Conservation (phyloP, 176 grass and related monocot genomes). For the Bonia amplexicaulis region DNA sequence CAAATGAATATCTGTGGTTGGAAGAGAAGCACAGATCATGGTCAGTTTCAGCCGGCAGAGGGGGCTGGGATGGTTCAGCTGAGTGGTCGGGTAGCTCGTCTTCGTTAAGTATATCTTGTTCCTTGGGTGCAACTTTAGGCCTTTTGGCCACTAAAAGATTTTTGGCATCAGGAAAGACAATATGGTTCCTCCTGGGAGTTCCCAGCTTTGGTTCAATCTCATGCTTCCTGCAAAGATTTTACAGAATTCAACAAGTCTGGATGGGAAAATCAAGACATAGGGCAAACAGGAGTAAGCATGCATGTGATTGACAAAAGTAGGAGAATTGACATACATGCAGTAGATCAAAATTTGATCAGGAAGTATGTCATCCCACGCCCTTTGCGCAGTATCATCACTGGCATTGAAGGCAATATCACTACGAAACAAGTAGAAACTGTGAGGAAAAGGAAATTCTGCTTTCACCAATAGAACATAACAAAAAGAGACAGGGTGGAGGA, state of each 20-base stretch:
- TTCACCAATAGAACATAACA: neutral
- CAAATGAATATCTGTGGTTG: conserved; percentile 32
- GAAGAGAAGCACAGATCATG: neutral
- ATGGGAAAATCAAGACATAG: neutral
- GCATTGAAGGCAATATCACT: conserved; percentile 48
- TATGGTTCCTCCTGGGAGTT: conserved; percentile 50
- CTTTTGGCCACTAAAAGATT: neutral
- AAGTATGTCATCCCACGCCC: conserved; percentile 69
- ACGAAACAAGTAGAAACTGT: conserved; percentile 10
- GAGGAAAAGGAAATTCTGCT: neutral
- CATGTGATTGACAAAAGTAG: neutral
- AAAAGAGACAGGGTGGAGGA: neutral
- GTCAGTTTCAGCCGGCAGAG: neutral
- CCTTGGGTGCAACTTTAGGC: neutral
- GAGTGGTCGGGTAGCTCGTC: neutral
- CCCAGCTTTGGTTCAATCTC: conserved; percentile 34
- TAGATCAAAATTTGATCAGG: conserved; percentile 63
- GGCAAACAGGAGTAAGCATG: neutral
- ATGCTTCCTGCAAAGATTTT: conserved; percentile 60
- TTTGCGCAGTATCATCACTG: conserved; percentile 12
- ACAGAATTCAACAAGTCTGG: neutral
- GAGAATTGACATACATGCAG: conserved; percentile 53
- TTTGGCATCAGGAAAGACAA: conserved; percentile 54
- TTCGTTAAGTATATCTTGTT: neutral
- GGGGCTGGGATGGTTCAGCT: neutral